phyloP scores from a whole-genome alignment of 2,329 filamentous ascomycete species.

The Xylaria sp. region DNA sequence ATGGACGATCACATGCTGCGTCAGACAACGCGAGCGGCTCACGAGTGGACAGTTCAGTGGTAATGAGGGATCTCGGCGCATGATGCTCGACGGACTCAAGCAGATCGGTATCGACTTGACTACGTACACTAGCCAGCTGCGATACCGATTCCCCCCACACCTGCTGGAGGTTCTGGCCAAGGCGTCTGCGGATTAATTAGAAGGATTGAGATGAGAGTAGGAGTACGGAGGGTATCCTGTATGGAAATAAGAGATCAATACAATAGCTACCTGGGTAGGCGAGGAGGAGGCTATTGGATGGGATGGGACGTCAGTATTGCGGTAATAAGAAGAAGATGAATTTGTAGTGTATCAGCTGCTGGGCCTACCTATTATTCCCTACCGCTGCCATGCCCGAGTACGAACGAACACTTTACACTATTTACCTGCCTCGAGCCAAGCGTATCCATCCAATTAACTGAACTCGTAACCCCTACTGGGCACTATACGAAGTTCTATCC shows the following conservation, averaged over 20 bases:
- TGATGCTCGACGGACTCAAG: slow-evolving; percentile 65
- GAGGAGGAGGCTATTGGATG: background rate
- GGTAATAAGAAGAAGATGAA: too few relatives aligned
- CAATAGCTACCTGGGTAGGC: background rate
- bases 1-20: slow-evolving; percentile 88
- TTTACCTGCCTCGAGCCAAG: too few relatives aligned
- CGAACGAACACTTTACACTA: too few relatives aligned
- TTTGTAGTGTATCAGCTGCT: too few relatives aligned
- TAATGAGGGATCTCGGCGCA: slow-evolving; percentile 58
- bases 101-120: slow-evolving; percentile 85
- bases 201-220: background rate
- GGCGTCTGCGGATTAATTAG: slow-evolving; percentile 59
- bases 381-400: too few relatives aligned
- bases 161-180: slow-evolving; percentile 84
- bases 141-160: slow-evolving; percentile 80
- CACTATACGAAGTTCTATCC: too few relatives aligned
- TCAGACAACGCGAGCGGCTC: slow-evolving; percentile 68
- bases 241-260: background rate
- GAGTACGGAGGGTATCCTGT: background rate
- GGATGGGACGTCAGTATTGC: background rate
- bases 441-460: too few relatives aligned
- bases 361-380: too few relatives aligned
- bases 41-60: slow-evolving; percentile 67
- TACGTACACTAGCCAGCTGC: slow-evolving; percentile 87
- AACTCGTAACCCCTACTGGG: too few relatives aligned